phyloP scores from a whole-genome alignment of 192 early-diverging fungal genomes.

The Backusella mclennaniae region DNA sequence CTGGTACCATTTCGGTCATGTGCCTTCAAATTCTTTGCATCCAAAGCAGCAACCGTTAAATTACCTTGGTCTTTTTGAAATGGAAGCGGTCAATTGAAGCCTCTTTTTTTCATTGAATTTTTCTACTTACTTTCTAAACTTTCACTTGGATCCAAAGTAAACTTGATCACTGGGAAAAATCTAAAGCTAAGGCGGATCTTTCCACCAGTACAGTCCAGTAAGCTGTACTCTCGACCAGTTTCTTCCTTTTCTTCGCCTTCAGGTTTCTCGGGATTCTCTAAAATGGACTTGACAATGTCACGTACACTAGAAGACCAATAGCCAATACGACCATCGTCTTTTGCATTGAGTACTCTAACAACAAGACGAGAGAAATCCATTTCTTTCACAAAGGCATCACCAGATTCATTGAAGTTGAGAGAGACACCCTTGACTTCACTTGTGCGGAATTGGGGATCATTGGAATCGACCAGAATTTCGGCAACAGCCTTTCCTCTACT shows the following conservation, averaged over 20 bases:
- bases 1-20: constrained; percentile 69
- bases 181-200: constrained; percentile 39
- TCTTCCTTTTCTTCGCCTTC: neutral
- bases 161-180: constrained; percentile 43
- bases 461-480: constrained; percentile 50
- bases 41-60: constrained; percentile 56
- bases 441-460: constrained; percentile 42
- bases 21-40: constrained; percentile 59
- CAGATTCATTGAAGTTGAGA: constrained; percentile 39
- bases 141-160: constrained; percentile 45
- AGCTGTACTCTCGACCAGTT: neutral
- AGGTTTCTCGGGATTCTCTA: neutral
- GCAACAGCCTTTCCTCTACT: constrained; percentile 26
- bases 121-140: constrained; percentile 47
- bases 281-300: neutral
- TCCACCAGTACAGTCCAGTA: constrained; percentile 25
- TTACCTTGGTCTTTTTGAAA: constrained; percentile 57
- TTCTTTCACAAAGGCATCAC: constrained; percentile 58
- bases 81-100: neutral
- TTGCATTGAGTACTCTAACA: constrained; percentile 33
- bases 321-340: constrained; percentile 16
- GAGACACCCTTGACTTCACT: constrained; percentile 27
- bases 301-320: neutral
- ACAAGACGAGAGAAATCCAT: constrained; percentile 52
- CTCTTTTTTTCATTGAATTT: neutral